phyloP scores from a whole-genome alignment of 2,329 filamentous ascomycete genomes.

The Colletotrichum australisinense region DNA sequence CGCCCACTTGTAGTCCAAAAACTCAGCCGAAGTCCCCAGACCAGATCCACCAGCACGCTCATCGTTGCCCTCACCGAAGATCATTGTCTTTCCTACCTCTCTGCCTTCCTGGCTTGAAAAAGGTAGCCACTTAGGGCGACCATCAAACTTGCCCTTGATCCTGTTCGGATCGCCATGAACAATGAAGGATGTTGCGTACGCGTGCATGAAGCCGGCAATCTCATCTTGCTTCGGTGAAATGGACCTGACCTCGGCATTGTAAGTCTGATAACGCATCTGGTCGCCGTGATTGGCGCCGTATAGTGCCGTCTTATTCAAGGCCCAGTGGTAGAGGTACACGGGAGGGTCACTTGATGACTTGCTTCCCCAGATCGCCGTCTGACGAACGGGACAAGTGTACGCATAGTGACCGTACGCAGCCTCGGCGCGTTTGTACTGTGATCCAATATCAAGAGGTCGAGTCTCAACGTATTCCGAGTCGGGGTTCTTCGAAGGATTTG shows the following conservation, averaged over 20 bases:
- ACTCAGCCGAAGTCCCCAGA: slow-evolving; percentile 50
- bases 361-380: slow-evolving; percentile 52
- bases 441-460: slow-evolving; percentile 49
- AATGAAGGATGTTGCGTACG: slow-evolving; percentile 24
- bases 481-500: slow-evolving; percentile 45
- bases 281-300: slow-evolving; percentile 55
- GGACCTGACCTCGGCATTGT: slow-evolving; percentile 48
- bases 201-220: slow-evolving; percentile 31
- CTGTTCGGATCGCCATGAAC: slow-evolving; percentile 31
- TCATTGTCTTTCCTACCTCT: slow-evolving; percentile 48
- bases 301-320: slow-evolving; percentile 40
- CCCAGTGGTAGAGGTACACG: slow-evolving; percentile 45
- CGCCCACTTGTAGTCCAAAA: slow-evolving; percentile 54
- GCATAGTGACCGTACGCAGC: slow-evolving; percentile 66
- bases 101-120: slow-evolving; percentile 40
- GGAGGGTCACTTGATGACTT: slow-evolving; percentile 34
- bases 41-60: slow-evolving; percentile 56
- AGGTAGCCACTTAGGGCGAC: slow-evolving; percentile 39
- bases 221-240: slow-evolving; percentile 46
- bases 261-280: slow-evolving; percentile 57
- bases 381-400: slow-evolving; percentile 62
- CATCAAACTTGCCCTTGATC: slow-evolving; percentile 38
- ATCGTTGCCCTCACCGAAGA: slow-evolving; percentile 60
- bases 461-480: slow-evolving; percentile 45
- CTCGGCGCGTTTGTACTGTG: slow-evolving; percentile 65